Evolutionary conservation across 345 rosid species (phyloP).

Genomic region (Garcia nutans): DNA sequence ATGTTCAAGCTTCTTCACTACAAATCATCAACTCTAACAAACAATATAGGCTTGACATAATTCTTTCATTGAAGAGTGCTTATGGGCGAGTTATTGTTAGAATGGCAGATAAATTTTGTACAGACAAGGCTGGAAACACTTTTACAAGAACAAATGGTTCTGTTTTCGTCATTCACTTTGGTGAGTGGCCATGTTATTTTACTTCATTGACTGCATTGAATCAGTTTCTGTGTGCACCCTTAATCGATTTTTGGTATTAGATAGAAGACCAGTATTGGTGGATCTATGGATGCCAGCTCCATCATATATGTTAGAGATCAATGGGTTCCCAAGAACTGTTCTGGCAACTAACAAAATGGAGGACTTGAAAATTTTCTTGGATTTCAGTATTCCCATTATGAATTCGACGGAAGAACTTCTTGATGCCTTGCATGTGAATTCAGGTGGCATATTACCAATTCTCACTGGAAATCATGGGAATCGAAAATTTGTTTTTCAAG

Average conservation of each 20-base stretch:
- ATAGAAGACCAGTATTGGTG: slow-evolving; percentile 49
- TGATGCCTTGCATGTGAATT: slow-evolving; percentile 33
- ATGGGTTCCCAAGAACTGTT: slow-evolving; percentile 47
- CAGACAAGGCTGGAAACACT: slow-evolving; percentile 48
- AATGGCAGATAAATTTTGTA: slow-evolving; percentile 42
- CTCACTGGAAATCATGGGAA: slow-evolving; percentile 32
- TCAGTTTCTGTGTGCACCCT: neutral
- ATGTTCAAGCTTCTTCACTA: slow-evolving; percentile 35
- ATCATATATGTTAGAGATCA: slow-evolving; percentile 41
- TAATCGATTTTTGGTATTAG: slow-evolving; percentile 29
- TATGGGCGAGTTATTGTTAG: slow-evolving; percentile 38
- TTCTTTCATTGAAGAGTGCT: slow-evolving; percentile 16
- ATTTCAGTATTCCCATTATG: slow-evolving; percentile 44
- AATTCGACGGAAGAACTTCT: slow-evolving; percentile 50
- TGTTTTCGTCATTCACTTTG: slow-evolving; percentile 38
- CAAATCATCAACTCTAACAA: slow-evolving; percentile 28
- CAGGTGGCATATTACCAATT: slow-evolving; percentile 32
- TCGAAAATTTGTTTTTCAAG: slow-evolving; percentile 42
- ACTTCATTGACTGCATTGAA: neutral
- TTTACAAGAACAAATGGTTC: slow-evolving; percentile 48
- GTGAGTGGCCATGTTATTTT: slow-evolving; percentile 29
- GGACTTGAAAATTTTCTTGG: slow-evolving; percentile 43
- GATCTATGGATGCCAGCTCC: slow-evolving; percentile 53
- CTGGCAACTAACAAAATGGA: slow-evolving; percentile 40
- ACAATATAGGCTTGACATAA: slow-evolving; percentile 35